These are phyloP conservation scores for Claviceps pusilla DNA, from an alignment of 2,329 filamentous ascomycete species.

Conservation along the genomic window DNA sequence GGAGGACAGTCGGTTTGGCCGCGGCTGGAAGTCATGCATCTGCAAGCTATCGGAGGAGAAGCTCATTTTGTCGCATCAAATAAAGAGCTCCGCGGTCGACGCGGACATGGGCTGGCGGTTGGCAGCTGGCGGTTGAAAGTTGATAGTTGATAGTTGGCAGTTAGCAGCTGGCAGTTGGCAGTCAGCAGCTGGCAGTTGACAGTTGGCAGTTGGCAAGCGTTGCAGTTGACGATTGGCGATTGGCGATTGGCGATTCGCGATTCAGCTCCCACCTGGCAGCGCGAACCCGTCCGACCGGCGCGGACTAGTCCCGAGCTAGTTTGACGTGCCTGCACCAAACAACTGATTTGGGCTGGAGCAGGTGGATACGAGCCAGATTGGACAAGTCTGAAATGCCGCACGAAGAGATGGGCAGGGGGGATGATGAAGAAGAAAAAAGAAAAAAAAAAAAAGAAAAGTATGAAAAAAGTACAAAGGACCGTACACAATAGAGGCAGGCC, in stretches of 20 bases:
- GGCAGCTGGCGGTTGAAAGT: background rate
- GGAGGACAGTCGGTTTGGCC: constrained; percentile 2
- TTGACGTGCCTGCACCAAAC: background rate
- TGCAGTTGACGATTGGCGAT: background rate
- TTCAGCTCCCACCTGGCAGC: background rate
- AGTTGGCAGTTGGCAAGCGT: too few species aligned
- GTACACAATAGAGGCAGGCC: too few species aligned
- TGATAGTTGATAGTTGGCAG: too few species aligned
- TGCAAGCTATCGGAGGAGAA: constrained; percentile 19
- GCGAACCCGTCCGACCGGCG: too few species aligned
- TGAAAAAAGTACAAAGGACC: too few species aligned
- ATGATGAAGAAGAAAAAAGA: background rate
- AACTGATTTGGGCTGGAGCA: background rate
- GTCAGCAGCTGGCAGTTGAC: too few species aligned
- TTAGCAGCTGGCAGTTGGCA: background rate
- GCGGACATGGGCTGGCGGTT: background rate
- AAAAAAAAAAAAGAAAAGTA: background rate
- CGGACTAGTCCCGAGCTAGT: too few species aligned
- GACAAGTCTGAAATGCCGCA: background rate
- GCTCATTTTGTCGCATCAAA: background rate
- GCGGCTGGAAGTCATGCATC: constrained; percentile 8
- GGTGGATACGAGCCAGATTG: background rate
- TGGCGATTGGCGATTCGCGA: background rate
- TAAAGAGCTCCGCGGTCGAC: background rate
- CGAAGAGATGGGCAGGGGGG: background rate